Conservation (phyloP, 768 basidiomycete species). For the Rossbeevera mucosa region DNA sequence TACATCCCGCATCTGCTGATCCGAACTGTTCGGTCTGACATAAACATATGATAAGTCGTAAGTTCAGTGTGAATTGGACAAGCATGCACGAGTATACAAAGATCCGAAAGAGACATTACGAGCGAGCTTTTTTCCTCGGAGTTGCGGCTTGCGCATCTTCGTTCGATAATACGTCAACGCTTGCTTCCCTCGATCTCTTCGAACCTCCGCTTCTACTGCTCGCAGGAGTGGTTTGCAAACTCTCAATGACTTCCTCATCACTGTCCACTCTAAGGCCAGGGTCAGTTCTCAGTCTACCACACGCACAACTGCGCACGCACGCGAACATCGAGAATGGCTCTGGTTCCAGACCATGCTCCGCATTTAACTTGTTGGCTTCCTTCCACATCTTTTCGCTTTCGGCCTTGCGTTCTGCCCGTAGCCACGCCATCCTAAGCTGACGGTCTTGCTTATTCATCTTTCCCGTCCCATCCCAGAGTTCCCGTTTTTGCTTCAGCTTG, state of each 20-base stretch:
- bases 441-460: constrained; percentile 19
- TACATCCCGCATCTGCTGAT: too few species aligned
- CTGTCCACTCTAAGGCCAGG: constrained; percentile 15
- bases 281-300: neutral
- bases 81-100: neutral
- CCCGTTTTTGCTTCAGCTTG: constrained; percentile 28
- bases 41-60: neutral
- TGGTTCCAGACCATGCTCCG: constrained; percentile 5
- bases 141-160: neutral
- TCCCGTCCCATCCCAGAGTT: constrained; percentile 31
- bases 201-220: constrained; percentile 13
- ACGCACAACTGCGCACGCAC: constrained; percentile 14
- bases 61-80: neutral
- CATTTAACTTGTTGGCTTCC: constrained; percentile 13
- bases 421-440: constrained; percentile 24
- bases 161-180: neutral
- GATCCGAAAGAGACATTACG: constrained; percentile 1
- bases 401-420: constrained; percentile 20
- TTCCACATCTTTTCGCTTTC: constrained; percentile 18
- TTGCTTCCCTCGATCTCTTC: constrained; percentile 16
- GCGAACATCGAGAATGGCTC: constrained; percentile 19
- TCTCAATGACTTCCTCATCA: constrained; percentile 24
- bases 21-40: neutral
- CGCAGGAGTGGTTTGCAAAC: constrained; percentile 23
- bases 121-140: constrained; percentile 13